phyloP scores from a whole-genome alignment of 2,329 filamentous ascomycete species.

The Mariannaea elegans region DNA sequence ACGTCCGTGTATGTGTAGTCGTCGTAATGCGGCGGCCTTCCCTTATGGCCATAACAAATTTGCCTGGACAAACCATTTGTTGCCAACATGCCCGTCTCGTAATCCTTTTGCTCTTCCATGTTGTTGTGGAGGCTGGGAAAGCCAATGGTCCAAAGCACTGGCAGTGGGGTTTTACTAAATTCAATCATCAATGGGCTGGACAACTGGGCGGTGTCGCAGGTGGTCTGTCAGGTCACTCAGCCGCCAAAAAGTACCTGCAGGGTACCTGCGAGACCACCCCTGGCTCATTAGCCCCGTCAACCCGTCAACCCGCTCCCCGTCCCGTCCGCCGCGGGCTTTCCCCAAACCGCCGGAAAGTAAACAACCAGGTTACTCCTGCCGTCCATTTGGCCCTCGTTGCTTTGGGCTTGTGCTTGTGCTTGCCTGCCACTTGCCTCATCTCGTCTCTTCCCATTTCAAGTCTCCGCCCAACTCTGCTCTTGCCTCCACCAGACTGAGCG shows the following conservation, averaged over 20 bases:
- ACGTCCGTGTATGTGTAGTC: neutral
- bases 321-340: constrained; percentile 33
- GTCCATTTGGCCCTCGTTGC: neutral
- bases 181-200: neutral
- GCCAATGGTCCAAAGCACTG: neutral
- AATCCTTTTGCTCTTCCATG: neutral
- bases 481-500: constrained; percentile 24
- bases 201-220: neutral
- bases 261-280: constrained; percentile 26
- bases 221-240: constrained; percentile 9
- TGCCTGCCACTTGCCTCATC: constrained; percentile 14
- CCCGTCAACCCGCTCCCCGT: constrained; percentile 31
- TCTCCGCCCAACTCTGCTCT: constrained; percentile 21
- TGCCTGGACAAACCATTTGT: neutral
- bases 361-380: constrained; percentile 24
- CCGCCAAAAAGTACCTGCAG: constrained; percentile 25
- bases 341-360: constrained; percentile 40
- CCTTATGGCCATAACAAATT: neutral
- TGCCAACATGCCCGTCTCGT: neutral
- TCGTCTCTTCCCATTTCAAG: neutral
- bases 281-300: constrained; percentile 25
- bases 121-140: neutral
- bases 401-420: neutral
- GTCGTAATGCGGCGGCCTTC: neutral
- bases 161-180: neutral